Base-by-base conservation (phyloP, 202 grass and related monocot genomes). In the Tripidium arundinaceum region DNA sequence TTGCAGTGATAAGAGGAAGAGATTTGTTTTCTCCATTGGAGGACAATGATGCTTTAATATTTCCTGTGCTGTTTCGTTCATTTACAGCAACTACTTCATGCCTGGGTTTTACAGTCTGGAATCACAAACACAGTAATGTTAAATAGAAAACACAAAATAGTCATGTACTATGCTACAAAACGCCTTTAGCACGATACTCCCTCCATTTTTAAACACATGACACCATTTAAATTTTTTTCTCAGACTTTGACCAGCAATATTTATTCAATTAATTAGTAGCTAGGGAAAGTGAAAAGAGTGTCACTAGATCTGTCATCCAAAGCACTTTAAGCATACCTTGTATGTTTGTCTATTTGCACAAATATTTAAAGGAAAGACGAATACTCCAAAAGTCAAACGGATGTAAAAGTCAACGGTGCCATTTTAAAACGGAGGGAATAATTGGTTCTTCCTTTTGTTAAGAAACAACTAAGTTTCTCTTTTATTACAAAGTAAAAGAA, bases 1-100 rank as follows among this genome's bases (percentile, higher is more conserved):
- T 85, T 28, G 90, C 83, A 34, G 81, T 91, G 72, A 93, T 94
- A 80, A 79, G 73, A 85, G 78, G 39, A 52, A 81, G 72, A 79
- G 50, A 57, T 67, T 33, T 79, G 39, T 66, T 72, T 79, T 79
- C 81, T 80, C 72, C 66, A 62, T 79, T 89, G 73, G 40, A 72
- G 68, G 62, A 28, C 62, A 69, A 47, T 62, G 62, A 77, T 50
- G 26, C 45, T 71, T 88, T 65, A 74, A 33, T 70, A 92, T 79
- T 84, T 81, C 68, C 74, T 83, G 70, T 71, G 63, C 50, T 76
- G 47, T 55, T 79, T 64, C 80, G 68, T 82, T 31, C 58, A 71
- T 83, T 84, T 59, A 74, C 25, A 13, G 78, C 8, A 74, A 47
- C 42, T 78, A 33, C 45, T 74, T 68, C 65, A 75, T 28, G 68